Evolutionary conservation across 108 stramenopile species (phyloP), one percentile per base, ranked within the genome.

Genomic region (Cyclotella kingstonii): DNA sequence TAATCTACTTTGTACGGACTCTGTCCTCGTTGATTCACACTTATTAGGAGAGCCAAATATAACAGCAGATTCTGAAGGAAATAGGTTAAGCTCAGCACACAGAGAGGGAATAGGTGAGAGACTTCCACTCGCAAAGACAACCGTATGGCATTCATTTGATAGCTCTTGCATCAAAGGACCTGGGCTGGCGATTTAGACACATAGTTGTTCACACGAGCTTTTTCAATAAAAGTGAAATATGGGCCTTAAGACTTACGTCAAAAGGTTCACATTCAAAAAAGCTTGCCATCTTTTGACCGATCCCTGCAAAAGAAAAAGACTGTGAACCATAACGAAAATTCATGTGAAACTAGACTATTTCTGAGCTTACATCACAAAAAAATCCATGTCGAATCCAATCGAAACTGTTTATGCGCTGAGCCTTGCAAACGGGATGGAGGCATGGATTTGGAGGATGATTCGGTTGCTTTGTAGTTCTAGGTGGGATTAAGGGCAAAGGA

Each of bases 111-210:
- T 55, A 4, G 90, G 90, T 5, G 86, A 74, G 8, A 91, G 74
- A 7, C 76, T 81, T 17, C 90, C 90, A 23, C 80, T 81, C 10
- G 90, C 90, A 9, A 91, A 71, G 10, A 91, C 73, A 23, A 91
- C 56, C 1, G 79, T 73, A 17, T 78, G 68, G 49, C 82, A 80
- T 31, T 78, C 60, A 15, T 72, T 41, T 1, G 76, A 31, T 17
- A 90, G 54, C 28, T 81, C 68, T 45, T 55, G 60, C 63, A 90
- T 65, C 31, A 81, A 42, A 1, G 80, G 56, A 11, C 77, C 85
- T 0, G 89, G 89, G 26, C 80, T 79, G 8, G 10, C n/a, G 4
- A 6, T 2, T 7, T 1, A 4, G 19, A 10, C 4, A 44, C n/a
- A 18, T 44, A 44, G 19, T 14, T 12, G 11, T 27, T 11, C 25